phyloP scores from a whole-genome alignment of 2,329 filamentous ascomycete genomes.

The Alternaria triticina region DNA sequence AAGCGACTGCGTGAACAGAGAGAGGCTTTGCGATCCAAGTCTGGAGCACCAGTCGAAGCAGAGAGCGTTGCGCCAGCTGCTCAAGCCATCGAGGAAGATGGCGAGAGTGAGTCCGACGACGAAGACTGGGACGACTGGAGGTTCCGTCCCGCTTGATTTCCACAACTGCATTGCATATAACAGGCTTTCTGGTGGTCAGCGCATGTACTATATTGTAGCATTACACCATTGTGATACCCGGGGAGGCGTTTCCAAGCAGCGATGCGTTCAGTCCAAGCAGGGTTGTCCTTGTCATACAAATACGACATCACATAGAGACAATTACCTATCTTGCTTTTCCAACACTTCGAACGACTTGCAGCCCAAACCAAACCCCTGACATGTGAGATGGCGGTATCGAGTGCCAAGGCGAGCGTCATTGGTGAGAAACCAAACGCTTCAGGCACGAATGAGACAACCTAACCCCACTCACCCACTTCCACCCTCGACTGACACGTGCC shows the following conservation, averaged over 20 bases:
- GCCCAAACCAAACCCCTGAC: not conserved
- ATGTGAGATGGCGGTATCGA: conserved; percentile 2
- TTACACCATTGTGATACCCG: conserved; percentile 31
- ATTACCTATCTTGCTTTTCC: not conserved
- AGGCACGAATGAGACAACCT: conserved; percentile 19
- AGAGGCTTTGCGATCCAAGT: conserved; percentile 49
- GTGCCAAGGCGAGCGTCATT: conserved; percentile 20
- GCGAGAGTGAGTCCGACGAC: conserved; percentile 46
- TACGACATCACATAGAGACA: not conserved
- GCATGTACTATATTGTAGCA: conserved; percentile 29
- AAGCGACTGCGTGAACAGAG: conserved; percentile 54
- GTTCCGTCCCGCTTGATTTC: conserved; percentile 42
- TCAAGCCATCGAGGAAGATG: conserved; percentile 25
- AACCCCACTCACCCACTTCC: conserved; percentile 12
- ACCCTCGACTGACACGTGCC: conserved; percentile 12
- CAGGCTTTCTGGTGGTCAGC: conserved; percentile 14
- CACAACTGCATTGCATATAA: conserved; percentile 7
- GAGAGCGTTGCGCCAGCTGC: conserved; percentile 14
- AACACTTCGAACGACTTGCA: not conserved
- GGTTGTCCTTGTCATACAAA: not conserved
- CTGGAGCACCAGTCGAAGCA: conserved; percentile 12
- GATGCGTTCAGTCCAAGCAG: conserved; percentile 4
- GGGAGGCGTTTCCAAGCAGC: conserved; percentile 17
- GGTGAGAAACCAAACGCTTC: conserved; percentile 21
- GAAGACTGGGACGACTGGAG: conserved; percentile 50